These are phyloP conservation scores for Triticum timopheevii DNA, from an alignment of 176 grass and related monocot species.

Conservation along the genomic window DNA sequence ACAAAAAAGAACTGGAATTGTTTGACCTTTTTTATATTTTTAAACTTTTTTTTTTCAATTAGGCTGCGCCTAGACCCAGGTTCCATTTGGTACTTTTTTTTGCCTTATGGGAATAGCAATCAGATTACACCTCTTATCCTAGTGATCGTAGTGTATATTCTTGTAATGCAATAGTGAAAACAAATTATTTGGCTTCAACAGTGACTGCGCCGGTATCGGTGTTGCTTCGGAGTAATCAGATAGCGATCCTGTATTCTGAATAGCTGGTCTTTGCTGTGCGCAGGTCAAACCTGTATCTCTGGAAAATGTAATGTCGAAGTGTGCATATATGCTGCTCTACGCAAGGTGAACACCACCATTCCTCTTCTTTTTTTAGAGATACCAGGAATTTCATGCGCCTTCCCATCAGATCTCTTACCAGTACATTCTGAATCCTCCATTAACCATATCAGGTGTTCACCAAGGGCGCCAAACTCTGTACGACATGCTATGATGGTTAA, in stretches of 20 bases:
- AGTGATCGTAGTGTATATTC: background rate
- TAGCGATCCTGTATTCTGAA: slow-evolving; percentile 22
- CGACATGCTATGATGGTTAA: slow-evolving; percentile 44
- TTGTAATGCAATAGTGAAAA: background rate
- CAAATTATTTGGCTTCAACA: background rate
- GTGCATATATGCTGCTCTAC: slow-evolving; percentile 97
- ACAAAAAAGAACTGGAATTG: too few species aligned
- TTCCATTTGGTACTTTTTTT: too few species aligned
- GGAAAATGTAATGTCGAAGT: slow-evolving; percentile 69
- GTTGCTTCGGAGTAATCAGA: background rate
- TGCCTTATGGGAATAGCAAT: background rate
- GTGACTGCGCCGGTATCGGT: background rate
- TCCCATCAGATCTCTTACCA: background rate
- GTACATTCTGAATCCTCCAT: slow-evolving; percentile 29
- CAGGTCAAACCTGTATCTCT: slow-evolving; percentile 76
- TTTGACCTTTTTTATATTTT: too few species aligned
- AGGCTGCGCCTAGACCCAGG: too few species aligned
- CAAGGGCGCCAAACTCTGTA: slow-evolving; percentile 77
- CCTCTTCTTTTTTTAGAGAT: background rate
- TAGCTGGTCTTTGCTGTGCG: slow-evolving; percentile 15
- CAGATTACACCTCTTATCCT: background rate
- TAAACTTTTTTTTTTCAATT: too few species aligned
- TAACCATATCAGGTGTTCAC: slow-evolving; percentile 63
- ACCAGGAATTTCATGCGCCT: background rate
- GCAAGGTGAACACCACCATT: slow-evolving; percentile 55